Evolutionary conservation across 2,329 filamentous ascomycete species (phyloP).

Genomic region (Ophiostoma ulmi): DNA sequence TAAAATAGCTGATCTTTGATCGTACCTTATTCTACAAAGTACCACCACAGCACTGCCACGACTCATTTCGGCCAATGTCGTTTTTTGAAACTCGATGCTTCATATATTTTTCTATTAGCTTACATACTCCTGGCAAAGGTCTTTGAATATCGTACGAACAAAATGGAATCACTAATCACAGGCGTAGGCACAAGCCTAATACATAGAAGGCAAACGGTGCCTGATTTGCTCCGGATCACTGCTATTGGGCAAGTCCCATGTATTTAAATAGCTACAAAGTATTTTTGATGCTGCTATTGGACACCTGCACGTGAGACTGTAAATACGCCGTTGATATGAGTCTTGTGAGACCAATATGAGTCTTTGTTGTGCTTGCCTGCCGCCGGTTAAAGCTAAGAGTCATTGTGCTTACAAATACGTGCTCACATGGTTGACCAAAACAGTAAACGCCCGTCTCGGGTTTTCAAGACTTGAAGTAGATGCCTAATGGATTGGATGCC

Average conservation of each 20-base stretch:
- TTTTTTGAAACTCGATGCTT: neutral
- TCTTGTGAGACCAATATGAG: neutral
- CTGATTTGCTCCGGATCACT: slow-evolving; percentile 3
- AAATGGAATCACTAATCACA: neutral
- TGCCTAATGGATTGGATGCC: neutral
- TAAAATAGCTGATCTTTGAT: neutral
- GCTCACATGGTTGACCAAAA: neutral
- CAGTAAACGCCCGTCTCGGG: neutral
- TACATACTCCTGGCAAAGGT: neutral
- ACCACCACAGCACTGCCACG: neutral
- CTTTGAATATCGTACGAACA: neutral
- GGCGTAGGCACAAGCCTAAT: no score
- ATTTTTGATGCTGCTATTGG: neutral
- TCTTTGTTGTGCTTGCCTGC: slow-evolving; percentile 7
- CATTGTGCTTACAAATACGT: neutral
- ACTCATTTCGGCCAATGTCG: slow-evolving; percentile 4
- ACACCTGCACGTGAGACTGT: slow-evolving; percentile 4
- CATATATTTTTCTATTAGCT: slow-evolving; percentile 6
- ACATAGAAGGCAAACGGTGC: neutral
- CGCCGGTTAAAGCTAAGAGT: neutral
- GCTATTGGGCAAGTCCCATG: neutral
- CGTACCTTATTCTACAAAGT: neutral
- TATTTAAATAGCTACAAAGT: neutral
- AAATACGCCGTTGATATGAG: neutral
- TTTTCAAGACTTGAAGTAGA: neutral